Evolutionary conservation across 495 filamentous ascomycete genomes (phyloP).

Genomic region (Aspergillus panamensis): DNA sequence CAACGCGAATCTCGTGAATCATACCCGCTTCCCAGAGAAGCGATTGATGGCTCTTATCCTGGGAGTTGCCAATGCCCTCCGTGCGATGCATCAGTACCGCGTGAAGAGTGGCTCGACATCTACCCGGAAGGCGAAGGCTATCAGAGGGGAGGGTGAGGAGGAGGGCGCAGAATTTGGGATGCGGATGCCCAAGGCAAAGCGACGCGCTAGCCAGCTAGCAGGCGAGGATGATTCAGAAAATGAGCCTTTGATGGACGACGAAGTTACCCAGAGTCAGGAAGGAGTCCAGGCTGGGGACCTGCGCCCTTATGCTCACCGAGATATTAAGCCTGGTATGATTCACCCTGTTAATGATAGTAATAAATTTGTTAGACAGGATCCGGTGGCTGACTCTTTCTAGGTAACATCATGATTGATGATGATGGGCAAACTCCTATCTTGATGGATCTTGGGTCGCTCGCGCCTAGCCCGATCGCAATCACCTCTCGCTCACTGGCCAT

Average conservation of each 20-base stretch:
- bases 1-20: conserved; percentile 97
- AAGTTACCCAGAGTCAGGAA: conserved; percentile 69
- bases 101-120: conserved; percentile 54
- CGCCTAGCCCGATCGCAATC: conserved; percentile 85
- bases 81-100: conserved; percentile 85
- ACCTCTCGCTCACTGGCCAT: conserved; percentile 88
- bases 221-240: conserved; percentile 71
- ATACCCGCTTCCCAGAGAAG: conserved; percentile 87
- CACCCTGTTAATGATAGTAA: neutral
- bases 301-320: conserved; percentile 87
- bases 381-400: conserved; percentile 37
- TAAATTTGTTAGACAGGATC: neutral
- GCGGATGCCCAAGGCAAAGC: conserved; percentile 51
- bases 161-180: conserved; percentile 58
- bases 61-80: conserved; percentile 83
- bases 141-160: conserved; percentile 55
- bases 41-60: conserved; percentile 85
- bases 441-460: conserved; percentile 96
- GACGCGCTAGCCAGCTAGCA: conserved; percentile 37
- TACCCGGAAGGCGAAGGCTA: conserved; percentile 57
- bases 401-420: conserved; percentile 96
- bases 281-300: conserved; percentile 66
- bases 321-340: conserved; percentile 86
- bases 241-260: conserved; percentile 78
- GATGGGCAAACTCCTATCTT: conserved; percentile 83